Percentiles rank a stretch among this genome's conserved stretches.
phyloP scores from a whole-genome alignment of 2,329 filamentous ascomycete genomes.

The Trichoderma oligosporum region DNA sequence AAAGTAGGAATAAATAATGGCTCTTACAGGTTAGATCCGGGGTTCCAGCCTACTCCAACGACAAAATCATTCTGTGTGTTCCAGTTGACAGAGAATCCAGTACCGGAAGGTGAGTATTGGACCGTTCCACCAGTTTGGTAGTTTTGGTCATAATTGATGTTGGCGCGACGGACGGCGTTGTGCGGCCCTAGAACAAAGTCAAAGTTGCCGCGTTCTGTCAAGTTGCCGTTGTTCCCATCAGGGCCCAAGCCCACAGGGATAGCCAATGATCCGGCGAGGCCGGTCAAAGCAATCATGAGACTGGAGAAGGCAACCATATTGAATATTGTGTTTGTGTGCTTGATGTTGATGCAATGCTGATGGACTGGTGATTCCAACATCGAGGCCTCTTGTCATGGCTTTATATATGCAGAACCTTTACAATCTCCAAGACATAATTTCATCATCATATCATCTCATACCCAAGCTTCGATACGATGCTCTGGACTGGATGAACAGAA shows the following conservation, averaged over 20 bases:
- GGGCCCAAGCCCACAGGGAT: neutral
- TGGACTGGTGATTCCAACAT: neutral
- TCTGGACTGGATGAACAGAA: too few species aligned
- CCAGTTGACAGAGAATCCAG: slow-evolving; percentile 21
- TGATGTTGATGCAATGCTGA: neutral
- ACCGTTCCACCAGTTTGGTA: slow-evolving; percentile 22
- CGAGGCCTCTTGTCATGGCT: neutral
- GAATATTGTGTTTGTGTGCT: neutral
- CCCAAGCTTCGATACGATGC: neutral
- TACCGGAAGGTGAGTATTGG: slow-evolving; percentile 19
- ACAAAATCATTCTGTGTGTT: slow-evolving; percentile 22
- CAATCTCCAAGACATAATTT: neutral
- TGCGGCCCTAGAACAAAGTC: slow-evolving; percentile 11
- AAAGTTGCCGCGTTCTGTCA: slow-evolving; percentile 7
- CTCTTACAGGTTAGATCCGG: slow-evolving; percentile 14
- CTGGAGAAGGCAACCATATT: slow-evolving; percentile 6
- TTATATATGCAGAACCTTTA: neutral
- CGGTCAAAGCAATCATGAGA: neutral
- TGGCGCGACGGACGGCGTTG: slow-evolving; percentile 7
- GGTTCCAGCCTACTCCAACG: slow-evolving; percentile 21
- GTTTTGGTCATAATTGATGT: slow-evolving; percentile 23
- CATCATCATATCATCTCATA: neutral
- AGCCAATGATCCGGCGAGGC: neutral
- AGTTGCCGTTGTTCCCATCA: neutral
- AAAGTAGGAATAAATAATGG: neutral